Evolutionary conservation across 495 filamentous ascomycete genomes (phyloP), one percentile per base, ranked within the genome.

Genomic region (Apiosordaria backusii): DNA sequence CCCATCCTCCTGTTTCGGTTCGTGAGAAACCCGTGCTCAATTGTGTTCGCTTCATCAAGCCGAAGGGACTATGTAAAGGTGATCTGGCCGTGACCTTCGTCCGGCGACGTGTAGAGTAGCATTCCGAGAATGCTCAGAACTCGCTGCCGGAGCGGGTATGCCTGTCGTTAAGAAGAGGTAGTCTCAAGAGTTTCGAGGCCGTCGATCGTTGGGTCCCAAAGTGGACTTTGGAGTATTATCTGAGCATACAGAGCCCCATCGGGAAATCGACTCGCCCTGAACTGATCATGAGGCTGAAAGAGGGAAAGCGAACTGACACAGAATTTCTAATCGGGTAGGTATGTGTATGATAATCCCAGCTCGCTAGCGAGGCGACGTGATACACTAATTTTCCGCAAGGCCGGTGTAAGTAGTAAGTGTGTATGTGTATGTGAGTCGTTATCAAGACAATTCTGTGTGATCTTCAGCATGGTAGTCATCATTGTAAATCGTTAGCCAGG

Each of bases 321-420:
- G 2, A 15, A 45, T 45, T 45, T 45, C 35, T 13, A 45, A 45
- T 13, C 9, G 35, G 16, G 35, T 15, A 45, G 13, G n/a, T 18
- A 45, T 13, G 1, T 29, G 59, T 61, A 61, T 61, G 59, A 61
- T 55, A 22, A 55, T 61, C 59, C 26, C 59, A 40, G 59, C 27
- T 61, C 59, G 59, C 59, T 61, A 61, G 29, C 24, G 18, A 61
- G 59, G 59, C 59, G 59, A 27, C 24, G 24, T 61, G 26, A 19
- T 61, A 61, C 24, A 40, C 16, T 45, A 29, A 21, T 19, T 45
- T 19, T 18, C 26, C 16, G 23, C 26, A 21, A 27, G 18, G 26
- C 18, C 13, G 9, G 24, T 61, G 10, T 45, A 21, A 18, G 18
- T 21, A 25, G 21, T 15, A 18, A 27, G 59, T 15, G 10, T 4